These are phyloP conservation scores for Crepidotus variabilis DNA, from an alignment of 768 basidiomycete genomes.

Conservation along the genomic window DNA sequence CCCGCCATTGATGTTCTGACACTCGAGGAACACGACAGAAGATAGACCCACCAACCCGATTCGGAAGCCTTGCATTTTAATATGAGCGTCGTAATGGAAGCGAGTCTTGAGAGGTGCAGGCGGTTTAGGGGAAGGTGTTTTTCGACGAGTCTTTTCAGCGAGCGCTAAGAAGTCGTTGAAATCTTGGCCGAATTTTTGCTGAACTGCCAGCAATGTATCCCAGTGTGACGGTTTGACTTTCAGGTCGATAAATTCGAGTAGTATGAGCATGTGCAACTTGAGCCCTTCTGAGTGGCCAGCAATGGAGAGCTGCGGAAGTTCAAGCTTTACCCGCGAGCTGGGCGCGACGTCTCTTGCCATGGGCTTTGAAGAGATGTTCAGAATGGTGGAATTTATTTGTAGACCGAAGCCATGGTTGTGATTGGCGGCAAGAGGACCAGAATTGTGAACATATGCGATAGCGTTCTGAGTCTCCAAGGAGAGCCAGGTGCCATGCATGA, in stretches of 20 bases:
- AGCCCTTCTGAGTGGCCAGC: constrained; percentile 53
- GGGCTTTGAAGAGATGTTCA: constrained; percentile 53
- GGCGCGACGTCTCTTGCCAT: constrained; percentile 31
- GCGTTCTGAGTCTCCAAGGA: constrained; percentile 64
- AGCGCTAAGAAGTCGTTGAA: constrained; percentile 76
- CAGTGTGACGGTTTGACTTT: constrained; percentile 79
- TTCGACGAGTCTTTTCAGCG: constrained; percentile 54
- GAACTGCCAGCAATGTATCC: constrained; percentile 80
- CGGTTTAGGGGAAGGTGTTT: constrained; percentile 16
- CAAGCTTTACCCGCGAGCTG: constrained; percentile 54
- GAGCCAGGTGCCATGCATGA: constrained; percentile 88
- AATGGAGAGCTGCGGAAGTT: constrained; percentile 62
- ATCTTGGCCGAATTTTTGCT: constrained; percentile 88
- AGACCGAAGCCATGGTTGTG: constrained; percentile 53
- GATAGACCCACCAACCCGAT: constrained; percentile 73
- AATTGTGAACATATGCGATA: constrained; percentile 42
- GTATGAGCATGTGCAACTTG: constrained; percentile 48
- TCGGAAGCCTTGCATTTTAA: constrained; percentile 77
- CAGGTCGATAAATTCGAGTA: constrained; percentile 67
- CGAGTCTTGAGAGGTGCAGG: constrained; percentile 6
- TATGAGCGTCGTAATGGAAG: constrained; percentile 44
- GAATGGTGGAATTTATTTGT: constrained; percentile 56
- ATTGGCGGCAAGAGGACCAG: constrained; percentile 26
- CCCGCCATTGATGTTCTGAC: constrained; percentile 67
- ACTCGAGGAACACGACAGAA: constrained; percentile 73